Percentiles rank a stretch among this genome's conserved stretches.
phyloP scores from a whole-genome alignment of 352 stramenopile genomes.

The Phytophthora pseudosyringae region DNA sequence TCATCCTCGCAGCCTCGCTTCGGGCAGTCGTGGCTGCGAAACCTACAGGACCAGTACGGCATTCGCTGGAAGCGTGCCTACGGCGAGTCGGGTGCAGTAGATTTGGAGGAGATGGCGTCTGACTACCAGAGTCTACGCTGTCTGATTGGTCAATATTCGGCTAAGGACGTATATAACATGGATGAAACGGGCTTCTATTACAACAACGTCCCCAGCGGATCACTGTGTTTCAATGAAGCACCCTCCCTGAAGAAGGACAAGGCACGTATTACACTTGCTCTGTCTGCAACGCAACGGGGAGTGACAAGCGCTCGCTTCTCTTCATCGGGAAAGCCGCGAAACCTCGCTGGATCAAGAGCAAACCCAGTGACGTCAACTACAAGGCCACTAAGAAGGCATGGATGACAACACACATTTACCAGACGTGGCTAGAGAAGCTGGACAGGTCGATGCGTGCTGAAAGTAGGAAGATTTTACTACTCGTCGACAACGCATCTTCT shows the following conservation, averaged over 20 bases:
- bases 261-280: background rate
- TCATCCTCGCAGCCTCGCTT: background rate
- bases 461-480: background rate
- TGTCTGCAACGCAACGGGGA: slow-evolving; percentile 3
- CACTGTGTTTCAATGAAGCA: background rate
- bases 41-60: background rate
- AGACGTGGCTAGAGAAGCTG: background rate
- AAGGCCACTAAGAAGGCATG: background rate
- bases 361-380: background rate
- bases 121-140: background rate
- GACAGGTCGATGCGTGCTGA: slow-evolving; percentile 1
- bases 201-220: slow-evolving; percentile 3
- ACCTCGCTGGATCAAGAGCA: background rate
- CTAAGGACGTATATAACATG: slow-evolving; percentile 12
- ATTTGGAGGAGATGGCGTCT: background rate
- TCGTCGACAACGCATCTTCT: slow-evolving; percentile 9
- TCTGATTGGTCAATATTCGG: background rate
- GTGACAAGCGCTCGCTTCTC: background rate
- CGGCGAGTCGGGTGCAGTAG: background rate
- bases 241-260: slow-evolving; percentile 5
- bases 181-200: slow-evolving; percentile 5
- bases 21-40: background rate
- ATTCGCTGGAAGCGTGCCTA: slow-evolving; percentile 3
- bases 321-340: background rate
- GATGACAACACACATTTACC: slow-evolving; percentile 5